Evolutionary conservation across 139 green algal species (phyloP), one percentile per base, ranked within the genome.

Genomic region (Tetradesmus lagerheimii): DNA sequence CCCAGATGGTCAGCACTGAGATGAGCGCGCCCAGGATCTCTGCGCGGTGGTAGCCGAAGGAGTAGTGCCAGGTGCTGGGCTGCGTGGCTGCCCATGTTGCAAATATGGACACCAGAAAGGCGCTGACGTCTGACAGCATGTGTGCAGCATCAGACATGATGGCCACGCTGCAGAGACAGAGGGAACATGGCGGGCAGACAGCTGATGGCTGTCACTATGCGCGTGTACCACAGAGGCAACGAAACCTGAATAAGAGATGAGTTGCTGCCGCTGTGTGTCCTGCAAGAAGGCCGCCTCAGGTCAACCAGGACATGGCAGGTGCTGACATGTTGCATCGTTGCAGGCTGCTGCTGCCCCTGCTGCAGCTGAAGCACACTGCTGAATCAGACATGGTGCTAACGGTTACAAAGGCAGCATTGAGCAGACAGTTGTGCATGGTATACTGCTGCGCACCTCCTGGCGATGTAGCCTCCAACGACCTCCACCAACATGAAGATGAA

Each of bases 131-230:
- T 4, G 96, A 98, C n/a, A 99, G 94, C 89, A 99, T 96, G 92
- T 99, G 97, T 0, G 97, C 97, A 2, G 97, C 97, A 89, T 99
- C 97, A 3, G 98, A 97, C 89, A 99, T 94, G 90, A 99, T 98
- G 71, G 97, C 97, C 29, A 99, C 93, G 76, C 95, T 98, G 94
- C 66, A 81, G 23, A 43, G 4, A 53, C 35, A 79, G 16, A 89
- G 27, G 5, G 1, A 18, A n/a, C 57, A 31, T 76, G n/a, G 71
- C 76, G 76, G 37, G 12, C 37, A 45, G 76, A n/a, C n/a, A n/a
- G n/a, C n/a, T n/a, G n/a, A n/a, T n/a, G n/a, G n/a, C n/a, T n/a
- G n/a, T n/a, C n/a, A n/a, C n/a, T n/a, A n/a, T n/a, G n/a, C n/a
- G n/a, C n/a, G n/a, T n/a, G n/a, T n/a, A n/a, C n/a, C n/a, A n/a